Conservation (phyloP, 176 grass and related monocot species). For the Oropetium thomaeum region DNA sequence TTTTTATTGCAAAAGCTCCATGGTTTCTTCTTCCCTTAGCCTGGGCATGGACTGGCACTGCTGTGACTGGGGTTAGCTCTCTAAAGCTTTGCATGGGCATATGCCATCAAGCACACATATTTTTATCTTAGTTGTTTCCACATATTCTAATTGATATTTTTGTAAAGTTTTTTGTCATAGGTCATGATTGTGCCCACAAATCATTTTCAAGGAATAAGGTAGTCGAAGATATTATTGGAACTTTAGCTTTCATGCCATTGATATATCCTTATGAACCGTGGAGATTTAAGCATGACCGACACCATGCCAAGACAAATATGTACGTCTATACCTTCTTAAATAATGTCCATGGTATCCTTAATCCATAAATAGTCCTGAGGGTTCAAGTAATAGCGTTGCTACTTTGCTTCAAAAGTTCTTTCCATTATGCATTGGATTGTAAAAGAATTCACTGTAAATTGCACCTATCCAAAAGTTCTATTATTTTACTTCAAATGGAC, state of each 20-base stretch:
- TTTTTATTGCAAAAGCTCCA: constrained; percentile 78
- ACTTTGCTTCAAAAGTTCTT: neutral
- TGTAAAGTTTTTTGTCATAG: constrained; percentile 99
- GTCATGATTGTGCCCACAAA: constrained; percentile 96
- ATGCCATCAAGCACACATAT: neutral
- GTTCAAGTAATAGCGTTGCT: constrained; percentile 3
- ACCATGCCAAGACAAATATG: constrained; percentile 98
- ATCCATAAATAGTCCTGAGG: neutral
- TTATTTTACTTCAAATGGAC: neutral
- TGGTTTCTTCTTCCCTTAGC: constrained; percentile 93
- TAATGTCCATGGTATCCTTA: neutral
- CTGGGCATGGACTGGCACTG: constrained; percentile 98
- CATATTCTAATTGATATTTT: constrained; percentile 41
- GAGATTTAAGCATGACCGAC: constrained; percentile 95
- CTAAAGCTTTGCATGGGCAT: neutral
- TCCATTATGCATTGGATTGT: constrained; percentile 1
- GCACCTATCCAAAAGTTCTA: neutral
- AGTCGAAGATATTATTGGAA: constrained; percentile 90
- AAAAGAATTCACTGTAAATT: neutral
- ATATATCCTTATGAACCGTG: constrained; percentile 99
- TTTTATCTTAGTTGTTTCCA: constrained; percentile 16
- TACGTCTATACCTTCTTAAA: constrained; percentile 38
- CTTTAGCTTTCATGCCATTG: constrained; percentile 87
- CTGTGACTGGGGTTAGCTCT: constrained; percentile 72
- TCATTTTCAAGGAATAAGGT: constrained; percentile 99